A percentile compares a stretch with the other conserved stretches of the same genome.
Conservation (phyloP, 2,329 filamentous ascomycete species). For the Exophiala bonariae region DNA sequence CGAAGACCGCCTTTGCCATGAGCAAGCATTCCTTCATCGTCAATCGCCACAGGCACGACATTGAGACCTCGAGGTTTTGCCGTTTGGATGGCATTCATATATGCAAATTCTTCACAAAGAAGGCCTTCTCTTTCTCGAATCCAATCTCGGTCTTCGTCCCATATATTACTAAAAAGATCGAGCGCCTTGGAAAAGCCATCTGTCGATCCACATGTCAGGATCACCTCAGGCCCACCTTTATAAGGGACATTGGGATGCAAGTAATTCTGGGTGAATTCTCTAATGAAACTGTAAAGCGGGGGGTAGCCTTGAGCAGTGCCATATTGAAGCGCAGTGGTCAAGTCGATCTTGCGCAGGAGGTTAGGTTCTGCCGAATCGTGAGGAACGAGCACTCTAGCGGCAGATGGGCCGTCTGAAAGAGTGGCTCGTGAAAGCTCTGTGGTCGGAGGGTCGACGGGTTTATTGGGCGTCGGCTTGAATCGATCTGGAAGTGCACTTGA, state of each 20-base stretch:
- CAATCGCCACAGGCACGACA: conserved; percentile 71
- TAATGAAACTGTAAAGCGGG: conserved; percentile 73
- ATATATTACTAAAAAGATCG: conserved; percentile 73
- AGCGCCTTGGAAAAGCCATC: conserved; percentile 81
- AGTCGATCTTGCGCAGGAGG: conserved; percentile 70
- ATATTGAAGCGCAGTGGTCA: conserved; percentile 83
- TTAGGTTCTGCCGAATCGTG: conserved; percentile 63
- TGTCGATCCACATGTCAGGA: conserved; percentile 78
- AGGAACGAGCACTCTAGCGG: conserved; percentile 69
- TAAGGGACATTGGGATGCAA: conserved; percentile 84
- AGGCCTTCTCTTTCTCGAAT: conserved; percentile 71
- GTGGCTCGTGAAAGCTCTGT: conserved; percentile 36
- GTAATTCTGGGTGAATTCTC: conserved; percentile 73
- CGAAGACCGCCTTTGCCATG: conserved; percentile 71
- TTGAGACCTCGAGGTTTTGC: conserved; percentile 69
- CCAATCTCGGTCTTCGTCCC: conserved; percentile 68
- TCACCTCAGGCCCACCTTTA: conserved; percentile 70
- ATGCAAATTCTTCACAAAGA: conserved; percentile 77
- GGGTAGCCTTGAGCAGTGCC: conserved; percentile 80
- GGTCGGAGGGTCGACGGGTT: conserved; percentile 51
- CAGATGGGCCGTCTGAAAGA: conserved; percentile 34
- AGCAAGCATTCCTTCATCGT: conserved; percentile 76
- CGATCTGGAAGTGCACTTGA: conserved; percentile 72
- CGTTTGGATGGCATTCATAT: conserved; percentile 72
- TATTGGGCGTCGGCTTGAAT: conserved; percentile 70